phyloP scores from a whole-genome alignment of 2,329 filamentous ascomycete species.

The Clonostachys solani region DNA sequence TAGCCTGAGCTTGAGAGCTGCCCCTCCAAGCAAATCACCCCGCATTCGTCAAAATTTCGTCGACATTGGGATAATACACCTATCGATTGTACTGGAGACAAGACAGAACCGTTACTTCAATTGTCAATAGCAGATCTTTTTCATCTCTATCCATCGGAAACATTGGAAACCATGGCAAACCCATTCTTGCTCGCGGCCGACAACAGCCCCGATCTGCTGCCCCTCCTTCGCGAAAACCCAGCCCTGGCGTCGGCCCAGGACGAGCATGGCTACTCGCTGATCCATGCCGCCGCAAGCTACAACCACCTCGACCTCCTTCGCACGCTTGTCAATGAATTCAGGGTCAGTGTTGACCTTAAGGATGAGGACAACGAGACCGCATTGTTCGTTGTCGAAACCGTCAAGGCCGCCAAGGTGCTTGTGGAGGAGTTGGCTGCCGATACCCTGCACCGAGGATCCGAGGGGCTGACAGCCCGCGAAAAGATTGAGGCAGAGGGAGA shows the following conservation, averaged over 20 bases:
- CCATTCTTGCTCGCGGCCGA: conserved; percentile 78
- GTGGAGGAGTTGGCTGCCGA: conserved; percentile 80
- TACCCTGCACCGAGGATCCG: conserved; percentile 58
- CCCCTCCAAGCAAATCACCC: background rate
- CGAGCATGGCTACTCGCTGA: conserved; percentile 86
- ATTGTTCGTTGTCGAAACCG: conserved; percentile 85
- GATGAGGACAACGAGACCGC: conserved; percentile 94
- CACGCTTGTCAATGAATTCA: conserved; percentile 68
- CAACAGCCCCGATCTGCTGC: conserved; percentile 68
- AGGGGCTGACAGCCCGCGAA: conserved; percentile 76
- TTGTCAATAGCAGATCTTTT: too few species aligned
- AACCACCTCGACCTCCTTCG: conserved; percentile 79
- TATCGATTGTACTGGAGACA: too few species aligned
- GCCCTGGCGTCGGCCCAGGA: conserved; percentile 78
- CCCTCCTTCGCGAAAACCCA: conserved; percentile 70
- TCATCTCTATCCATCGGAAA: background rate
- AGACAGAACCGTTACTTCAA: too few species aligned
- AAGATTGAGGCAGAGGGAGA: conserved; percentile 77
- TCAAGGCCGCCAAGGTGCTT: conserved; percentile 72
- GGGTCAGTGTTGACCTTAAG: conserved; percentile 73
- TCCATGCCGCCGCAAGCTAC: conserved; percentile 93
- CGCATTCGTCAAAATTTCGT: background rate
- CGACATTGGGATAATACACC: too few species aligned
- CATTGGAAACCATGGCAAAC: conserved; percentile 45
- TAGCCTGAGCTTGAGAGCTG: background rate